phyloP scores from a whole-genome alignment of 306 rosid genomes.

The Glycine latifolia region DNA sequence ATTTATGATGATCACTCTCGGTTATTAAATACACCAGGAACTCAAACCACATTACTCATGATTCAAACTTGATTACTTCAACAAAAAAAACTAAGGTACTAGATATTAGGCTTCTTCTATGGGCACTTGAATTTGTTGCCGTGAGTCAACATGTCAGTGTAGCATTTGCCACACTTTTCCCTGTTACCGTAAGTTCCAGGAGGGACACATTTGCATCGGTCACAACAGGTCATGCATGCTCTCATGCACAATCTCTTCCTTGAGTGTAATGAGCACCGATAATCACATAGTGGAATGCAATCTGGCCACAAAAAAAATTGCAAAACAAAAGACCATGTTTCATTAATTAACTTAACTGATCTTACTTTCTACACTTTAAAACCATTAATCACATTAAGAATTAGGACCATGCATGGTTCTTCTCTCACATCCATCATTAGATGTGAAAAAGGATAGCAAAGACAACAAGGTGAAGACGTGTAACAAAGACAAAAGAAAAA shows the following conservation, averaged over 20 bases:
- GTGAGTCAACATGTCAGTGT: conserved; percentile 81
- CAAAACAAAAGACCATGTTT: not conserved
- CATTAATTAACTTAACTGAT: not conserved
- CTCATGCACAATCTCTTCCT: conserved; percentile 68
- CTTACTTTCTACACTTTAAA: not conserved
- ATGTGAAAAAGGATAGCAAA: not conserved
- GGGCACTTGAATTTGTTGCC: conserved; percentile 80
- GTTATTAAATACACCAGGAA: conserved; percentile 21
- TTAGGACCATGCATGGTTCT: not conserved
- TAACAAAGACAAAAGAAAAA: too few species aligned
- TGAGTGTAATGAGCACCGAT: conserved; percentile 67
- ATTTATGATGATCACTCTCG: not conserved
- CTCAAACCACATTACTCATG: conserved; percentile 17
- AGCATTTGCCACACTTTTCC: conserved; percentile 88
- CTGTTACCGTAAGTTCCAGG: conserved; percentile 91
- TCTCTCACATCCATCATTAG: conserved; percentile 8
- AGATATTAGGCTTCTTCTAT: conserved; percentile 22
- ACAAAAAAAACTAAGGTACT: not conserved
- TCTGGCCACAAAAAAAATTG: conserved; percentile 47
- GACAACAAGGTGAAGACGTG: not conserved
- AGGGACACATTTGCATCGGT: conserved; percentile 90
- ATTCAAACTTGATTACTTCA: not conserved
- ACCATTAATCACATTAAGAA: too few species aligned
- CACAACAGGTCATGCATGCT: conserved; percentile 87
- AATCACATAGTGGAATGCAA: conserved; percentile 69